Evolutionary conservation across 768 basidiomycete genomes (phyloP), one percentile per base, ranked within the genome.

Genomic region (Termitomyces sp.): DNA sequence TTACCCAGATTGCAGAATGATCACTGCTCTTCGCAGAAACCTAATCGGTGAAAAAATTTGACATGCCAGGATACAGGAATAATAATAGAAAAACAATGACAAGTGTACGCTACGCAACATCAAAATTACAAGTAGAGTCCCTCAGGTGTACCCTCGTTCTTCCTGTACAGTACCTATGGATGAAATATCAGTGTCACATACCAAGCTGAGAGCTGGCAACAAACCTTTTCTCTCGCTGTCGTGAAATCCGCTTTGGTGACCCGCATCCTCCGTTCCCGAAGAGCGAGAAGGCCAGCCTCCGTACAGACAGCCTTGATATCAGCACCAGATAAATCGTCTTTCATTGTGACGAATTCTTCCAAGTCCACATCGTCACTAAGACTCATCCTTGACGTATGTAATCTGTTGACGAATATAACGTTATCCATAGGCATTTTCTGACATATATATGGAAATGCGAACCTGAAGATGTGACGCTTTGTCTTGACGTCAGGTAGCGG

Each of bases 301-400:
- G 97, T 98, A 69, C 95, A 98, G 5, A 98, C 92, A 1, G 96
- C 97, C 75, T 98, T 98, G 79, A 99, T 98, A 65, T 99, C 97
- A 2, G 97, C 97, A 43, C 97, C 97, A 12, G 91, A 93, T 20
- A 97, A 74, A 64, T 98, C 96, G 63, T 99, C 97, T 71, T 98
- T 98, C 27, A 89, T 87, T 75, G 89, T 89, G 53, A 99, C 86
- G 64, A 93, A 93, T 70, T 98, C 96, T 67, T 98, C 96, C 53
- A 98, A 75, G 66, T 94, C 94, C 32, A 98, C 96, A 64, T 96
- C 94, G 25, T 82, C 81, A 48, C 73, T 74, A 53, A 99, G 73
- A 63, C 84, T 94, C 97, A 99, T 99, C 5, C 96, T 87, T 29
- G 91, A 86, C 4, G 97, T 98, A 69, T 97, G 95, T 62, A 98